Base-by-base conservation (phyloP, 2,329 filamentous ascomycete species). In the Colletotrichum camelliae region DNA sequence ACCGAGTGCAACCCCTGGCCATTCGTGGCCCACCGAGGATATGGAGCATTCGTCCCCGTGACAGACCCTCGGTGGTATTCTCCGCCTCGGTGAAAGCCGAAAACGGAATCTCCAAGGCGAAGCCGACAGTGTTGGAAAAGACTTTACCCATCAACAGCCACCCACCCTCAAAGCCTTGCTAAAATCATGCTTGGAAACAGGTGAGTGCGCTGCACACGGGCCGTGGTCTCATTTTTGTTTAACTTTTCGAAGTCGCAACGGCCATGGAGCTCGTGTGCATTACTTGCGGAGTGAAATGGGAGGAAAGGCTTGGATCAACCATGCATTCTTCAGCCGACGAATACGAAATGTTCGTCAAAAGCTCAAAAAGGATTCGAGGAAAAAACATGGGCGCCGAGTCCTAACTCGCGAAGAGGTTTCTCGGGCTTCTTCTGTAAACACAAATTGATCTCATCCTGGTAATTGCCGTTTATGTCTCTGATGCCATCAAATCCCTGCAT, bases 41-140 rank as follows among this genome's bases (percentile, higher is more conserved):
- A 10, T 52, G 43, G 43, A 7, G 43, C n/a, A 52, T 21, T 13
- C 2, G 4, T 1, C 43, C 43, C 6, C 0, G 18, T 52, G 7
- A 52, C 0, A 7, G 10, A 7, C 3, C 7, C 4, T 13, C n/a
- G n/a, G 43, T 48, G 43, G 43, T 13, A 21, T 13, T 52, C 43
- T 3, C 43, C 43, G n/a, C n/a, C n/a, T 52, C 43, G 43, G n/a
- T 52, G n/a, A 52, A 52, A 52, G 43, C 43, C 43, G n/a, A 10
- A 52, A 0, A 13, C 43, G 21, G n/a, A 12, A 21, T 21, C n/a
- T 13, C n/a, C n/a, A 52, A 52, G 43, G 43, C 7, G 43, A 52
- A 21, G 43, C 43, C 10, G 43, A 21, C 0, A 0, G 43, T 0
- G n/a, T 52, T n/a, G 43, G 21, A 52, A 8, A 7, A n/a, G 1